These are phyloP conservation scores for Margaritispora aquatica DNA, from an alignment of 495 filamentous ascomycete species.

Conservation along the genomic window DNA sequence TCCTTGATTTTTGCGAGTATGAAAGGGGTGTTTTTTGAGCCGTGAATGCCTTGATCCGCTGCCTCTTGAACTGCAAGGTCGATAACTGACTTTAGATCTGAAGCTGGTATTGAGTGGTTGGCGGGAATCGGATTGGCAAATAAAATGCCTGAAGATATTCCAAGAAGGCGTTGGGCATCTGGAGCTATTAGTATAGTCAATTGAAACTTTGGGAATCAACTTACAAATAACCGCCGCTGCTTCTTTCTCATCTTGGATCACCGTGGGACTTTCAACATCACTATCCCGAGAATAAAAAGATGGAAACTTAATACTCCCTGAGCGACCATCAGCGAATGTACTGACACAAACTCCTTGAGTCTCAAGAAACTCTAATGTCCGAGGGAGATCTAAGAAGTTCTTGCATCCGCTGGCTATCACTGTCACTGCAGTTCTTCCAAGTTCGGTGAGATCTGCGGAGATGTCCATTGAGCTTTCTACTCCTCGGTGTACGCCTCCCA, in stretches of 20 bases:
- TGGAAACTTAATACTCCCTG: constrained; percentile 65
- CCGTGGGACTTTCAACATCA: constrained; percentile 66
- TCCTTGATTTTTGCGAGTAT: constrained; percentile 75
- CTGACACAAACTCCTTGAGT: constrained; percentile 83
- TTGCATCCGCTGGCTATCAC: constrained; percentile 89
- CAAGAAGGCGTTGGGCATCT: constrained; percentile 31
- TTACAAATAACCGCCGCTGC: constrained; percentile 79
- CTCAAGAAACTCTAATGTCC: constrained; percentile 90
- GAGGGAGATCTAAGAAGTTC: constrained; percentile 86
- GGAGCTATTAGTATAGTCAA: constrained; percentile 39
- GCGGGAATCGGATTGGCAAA: constrained; percentile 85
- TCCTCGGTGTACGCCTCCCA: constrained; percentile 89
- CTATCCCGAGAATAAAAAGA: constrained; percentile 87
- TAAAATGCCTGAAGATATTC: constrained; percentile 56
- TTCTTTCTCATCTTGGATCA: constrained; percentile 65
- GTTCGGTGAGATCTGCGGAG: constrained; percentile 88
- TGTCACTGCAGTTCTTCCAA: constrained; percentile 80
- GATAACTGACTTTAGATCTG: constrained; percentile 69
- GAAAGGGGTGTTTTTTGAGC: constrained; percentile 82
- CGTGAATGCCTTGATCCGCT: constrained; percentile 55
- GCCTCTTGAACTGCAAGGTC: constrained; percentile 66
- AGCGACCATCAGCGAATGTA: constrained; percentile 77
- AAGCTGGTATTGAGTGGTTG: constrained; percentile 59
- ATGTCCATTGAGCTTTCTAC: constrained; percentile 83
- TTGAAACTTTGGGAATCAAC: constrained; percentile 33